These are phyloP conservation scores for Penicillium dipodomyicola DNA, from an alignment of 495 filamentous ascomycete genomes.

Conservation along the genomic window DNA sequence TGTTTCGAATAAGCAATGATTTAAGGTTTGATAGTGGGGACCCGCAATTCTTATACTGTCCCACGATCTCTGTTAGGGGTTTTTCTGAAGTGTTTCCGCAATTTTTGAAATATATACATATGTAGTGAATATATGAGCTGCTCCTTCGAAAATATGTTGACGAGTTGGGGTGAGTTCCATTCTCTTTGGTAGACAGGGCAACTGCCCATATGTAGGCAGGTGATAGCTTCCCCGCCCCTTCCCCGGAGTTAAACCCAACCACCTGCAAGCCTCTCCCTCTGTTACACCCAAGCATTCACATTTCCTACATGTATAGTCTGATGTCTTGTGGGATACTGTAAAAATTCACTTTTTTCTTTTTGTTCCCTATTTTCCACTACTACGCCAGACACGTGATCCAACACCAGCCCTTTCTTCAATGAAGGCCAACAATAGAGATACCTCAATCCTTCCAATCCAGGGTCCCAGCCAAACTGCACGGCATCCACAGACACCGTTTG, in stretches of 20 bases:
- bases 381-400: background rate
- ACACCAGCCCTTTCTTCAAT: conserved; percentile 21
- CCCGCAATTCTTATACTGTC: background rate
- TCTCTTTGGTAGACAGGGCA: background rate
- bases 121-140: background rate
- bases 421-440: conserved; percentile 21
- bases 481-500: conserved; percentile 31
- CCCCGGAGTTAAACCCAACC: conserved; percentile 2
- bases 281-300: conserved; percentile 3
- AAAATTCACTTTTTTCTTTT: background rate
- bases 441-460: conserved; percentile 27
- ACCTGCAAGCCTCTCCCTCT: background rate
- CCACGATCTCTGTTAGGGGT: background rate
- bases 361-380: background rate
- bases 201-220: background rate
- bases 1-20: background rate
- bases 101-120: background rate
- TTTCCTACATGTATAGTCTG: background rate
- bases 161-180: background rate
- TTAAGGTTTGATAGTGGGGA: background rate
- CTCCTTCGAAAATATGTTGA: background rate
- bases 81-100: background rate
- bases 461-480: conserved; percentile 14
- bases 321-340: background rate
- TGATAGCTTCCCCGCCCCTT: conserved; percentile 22